phyloP scores from a whole-genome alignment of 495 filamentous ascomycete genomes.

The Parathielavia hyrcaniae region DNA sequence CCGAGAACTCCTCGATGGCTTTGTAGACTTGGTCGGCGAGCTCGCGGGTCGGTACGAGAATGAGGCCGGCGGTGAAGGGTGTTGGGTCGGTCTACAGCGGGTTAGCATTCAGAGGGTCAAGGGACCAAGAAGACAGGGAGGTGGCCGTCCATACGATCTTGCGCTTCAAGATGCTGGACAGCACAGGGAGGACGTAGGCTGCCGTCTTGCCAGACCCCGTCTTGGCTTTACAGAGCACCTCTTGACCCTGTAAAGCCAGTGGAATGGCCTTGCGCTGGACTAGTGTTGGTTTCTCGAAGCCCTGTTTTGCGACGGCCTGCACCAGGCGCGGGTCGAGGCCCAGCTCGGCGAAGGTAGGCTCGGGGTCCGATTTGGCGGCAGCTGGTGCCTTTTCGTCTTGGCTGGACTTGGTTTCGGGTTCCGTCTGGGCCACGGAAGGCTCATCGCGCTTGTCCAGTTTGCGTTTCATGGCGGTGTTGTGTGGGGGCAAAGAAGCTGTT shows the following conservation, averaged over 20 bases:
- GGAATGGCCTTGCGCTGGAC: constrained; percentile 87
- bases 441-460: constrained; percentile 50
- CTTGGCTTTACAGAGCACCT: constrained; percentile 84
- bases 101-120: not conserved
- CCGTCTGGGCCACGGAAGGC: constrained; percentile 27
- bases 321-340: constrained; percentile 78
- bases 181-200: constrained; percentile 88
- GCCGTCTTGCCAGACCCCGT: constrained; percentile 95
- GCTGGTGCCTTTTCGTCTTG: constrained; percentile 13
- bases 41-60: constrained; percentile 91
- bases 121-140: not conserved
- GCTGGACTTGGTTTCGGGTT: constrained; percentile 7
- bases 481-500: not conserved
- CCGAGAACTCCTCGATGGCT: constrained; percentile 61
- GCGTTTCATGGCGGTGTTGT: constrained; percentile 44
- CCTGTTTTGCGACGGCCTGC: constrained; percentile 76
- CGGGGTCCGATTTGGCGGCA: constrained; percentile 6
- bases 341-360: constrained; percentile 49
- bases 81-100: constrained; percentile 30
- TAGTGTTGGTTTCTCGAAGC: constrained; percentile 74
- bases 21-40: constrained; percentile 85
- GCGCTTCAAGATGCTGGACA: constrained; percentile 70
- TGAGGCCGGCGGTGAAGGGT: constrained; percentile 55
- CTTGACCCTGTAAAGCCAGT: constrained; percentile 79
- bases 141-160: constrained; percentile 54